Evolutionary conservation across 2,329 filamentous ascomycete species (phyloP).

Genomic region (Colletotrichum sublineola): DNA sequence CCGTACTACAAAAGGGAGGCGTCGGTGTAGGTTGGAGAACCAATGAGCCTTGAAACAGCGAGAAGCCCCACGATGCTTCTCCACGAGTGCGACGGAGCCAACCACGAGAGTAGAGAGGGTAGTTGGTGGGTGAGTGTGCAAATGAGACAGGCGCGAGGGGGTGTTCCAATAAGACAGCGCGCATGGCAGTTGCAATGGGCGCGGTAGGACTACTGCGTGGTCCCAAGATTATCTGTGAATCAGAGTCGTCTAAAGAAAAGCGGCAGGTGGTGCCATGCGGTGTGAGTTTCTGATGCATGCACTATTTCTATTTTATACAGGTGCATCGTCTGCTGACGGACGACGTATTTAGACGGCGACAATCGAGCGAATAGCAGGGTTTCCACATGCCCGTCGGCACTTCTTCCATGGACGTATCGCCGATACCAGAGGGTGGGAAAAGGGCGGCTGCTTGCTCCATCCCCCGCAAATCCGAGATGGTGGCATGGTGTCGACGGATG

Average conservation of each 20-base stretch:
- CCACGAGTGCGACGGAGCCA: constrained; percentile 19
- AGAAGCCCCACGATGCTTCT: constrained; percentile 16
- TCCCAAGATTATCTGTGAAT: constrained; percentile 17
- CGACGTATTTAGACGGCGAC: neutral
- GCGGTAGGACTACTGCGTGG: constrained; percentile 7
- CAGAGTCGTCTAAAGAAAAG: neutral
- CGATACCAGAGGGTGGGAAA: neutral
- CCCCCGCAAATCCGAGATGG: neutral
- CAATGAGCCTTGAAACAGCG: constrained; percentile 26
- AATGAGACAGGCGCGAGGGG: neutral
- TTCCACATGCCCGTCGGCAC: neutral
- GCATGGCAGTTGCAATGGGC: neutral
- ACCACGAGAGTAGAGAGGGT: constrained; percentile 3
- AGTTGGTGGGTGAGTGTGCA: constrained; percentile 11
- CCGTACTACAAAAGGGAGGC: neutral
- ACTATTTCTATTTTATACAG: neutral
- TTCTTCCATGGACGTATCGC: neutral
- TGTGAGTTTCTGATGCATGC: constrained; percentile 10
- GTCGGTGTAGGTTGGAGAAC: constrained; percentile 9
- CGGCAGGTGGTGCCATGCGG: constrained; percentile 5
- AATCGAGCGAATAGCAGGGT: neutral
- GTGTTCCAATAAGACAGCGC: constrained; percentile 2
- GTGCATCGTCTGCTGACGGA: constrained; percentile 29
- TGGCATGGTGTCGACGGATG: constrained; percentile 5
- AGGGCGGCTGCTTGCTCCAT: neutral